Base-by-base conservation (phyloP, 768 basidiomycete species). In the Calocybe gangraenosa region DNA sequence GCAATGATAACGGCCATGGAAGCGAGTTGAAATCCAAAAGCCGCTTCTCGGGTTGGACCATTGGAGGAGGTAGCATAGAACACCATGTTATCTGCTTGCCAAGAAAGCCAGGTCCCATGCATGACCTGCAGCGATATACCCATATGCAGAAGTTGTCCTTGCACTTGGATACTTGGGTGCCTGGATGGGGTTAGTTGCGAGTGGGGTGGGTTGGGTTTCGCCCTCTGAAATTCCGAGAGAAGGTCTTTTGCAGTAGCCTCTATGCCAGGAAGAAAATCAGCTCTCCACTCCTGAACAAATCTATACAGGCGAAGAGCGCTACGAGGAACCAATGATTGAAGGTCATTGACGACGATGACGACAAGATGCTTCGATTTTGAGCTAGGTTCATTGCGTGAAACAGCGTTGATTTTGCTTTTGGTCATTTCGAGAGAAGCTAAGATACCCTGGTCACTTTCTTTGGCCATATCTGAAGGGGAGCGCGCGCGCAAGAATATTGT, bases 51-150 rank as follows among this genome's bases (percentile, higher is more conserved):
- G 34, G 63, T 67, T 7, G 66, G 62, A 23, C 57, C 50, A 14
- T 58, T 58, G 21, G 58, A 44, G 13, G 70, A 74, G 34, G 74
- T 69, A 21, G 75, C 32, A 54, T 80, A 81, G 1, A 61, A 63
- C 7, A 78, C 62, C 0, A 68, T 72, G 40, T 80, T 66, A 44
- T 75, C 67, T 17, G 81, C 64, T 46, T 82, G 76, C 86, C 83
- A 90, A 7, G 85, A 82, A 23, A 92, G 63, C 89, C 89, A 92
- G 1, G 88, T 92, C 15, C 87, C 88, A 49, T 83, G 87, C 84
- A 92, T 89, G 32, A 92, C 81, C 55, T 91, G 89, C 5, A 92
- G 73, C 3, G 79, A 77, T 7, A 89, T 68, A 19, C 75, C 74
- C 18, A 81, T 58, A 17, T 73, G 74, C 3, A 61, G 56, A 7